Base-by-base conservation (phyloP, 1,284 basidiomycete species). In the Cutaneotrichosporon dermatis region DNA sequence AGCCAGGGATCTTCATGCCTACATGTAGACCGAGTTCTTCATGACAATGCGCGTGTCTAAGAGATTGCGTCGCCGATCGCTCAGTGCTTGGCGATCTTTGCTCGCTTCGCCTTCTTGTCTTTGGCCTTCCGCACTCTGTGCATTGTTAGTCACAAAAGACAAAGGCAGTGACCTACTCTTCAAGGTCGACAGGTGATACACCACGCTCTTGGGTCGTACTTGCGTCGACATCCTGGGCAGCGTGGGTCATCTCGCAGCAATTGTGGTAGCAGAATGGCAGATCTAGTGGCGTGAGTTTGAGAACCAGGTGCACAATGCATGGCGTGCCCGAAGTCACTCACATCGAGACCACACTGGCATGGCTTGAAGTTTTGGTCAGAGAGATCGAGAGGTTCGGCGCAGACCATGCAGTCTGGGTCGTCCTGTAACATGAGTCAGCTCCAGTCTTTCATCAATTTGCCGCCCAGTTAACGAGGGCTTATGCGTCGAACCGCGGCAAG, bases 181-280 rank as follows among this genome's bases (percentile, higher is more conserved):
- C 92, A 58, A 90, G 87, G 65, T 90, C 89, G 71, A 99, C 90
- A 49, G 96, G 88, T 94, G 95, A 81, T 96, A 97, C 76, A 98
- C 92, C 43, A 97, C 89, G 49, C 87, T 84, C 61, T 95, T 67
- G 97, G 91, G 34, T 91, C 89, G 75, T 99, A 99, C 66, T 90
- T 85, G 69, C 94, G 84, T 72, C 96, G 85, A 80, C 96, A 99
- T 40, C 96, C 96, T 43, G 96, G 96, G 78, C 96, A 99, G 57
- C 92, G 86, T 64, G 94, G 89, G 77, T 99, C 99, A 82, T 79
- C 96, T 90, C 81, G 92, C 86, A 82, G 91, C 89, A 84, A 97
- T 80, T 98, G 93, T 80, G 98, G 92, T 94, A 99, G 79, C 96
- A 99, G 81, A 99, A 99, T 94, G 90, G 78, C 96, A 99, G 69